Percentiles rank a stretch among this genome's conserved stretches.
These are phyloP conservation scores for Debaryomyces tyrocola DNA, from an alignment of 805 yeast genomes.

Conservation along the genomic window DNA sequence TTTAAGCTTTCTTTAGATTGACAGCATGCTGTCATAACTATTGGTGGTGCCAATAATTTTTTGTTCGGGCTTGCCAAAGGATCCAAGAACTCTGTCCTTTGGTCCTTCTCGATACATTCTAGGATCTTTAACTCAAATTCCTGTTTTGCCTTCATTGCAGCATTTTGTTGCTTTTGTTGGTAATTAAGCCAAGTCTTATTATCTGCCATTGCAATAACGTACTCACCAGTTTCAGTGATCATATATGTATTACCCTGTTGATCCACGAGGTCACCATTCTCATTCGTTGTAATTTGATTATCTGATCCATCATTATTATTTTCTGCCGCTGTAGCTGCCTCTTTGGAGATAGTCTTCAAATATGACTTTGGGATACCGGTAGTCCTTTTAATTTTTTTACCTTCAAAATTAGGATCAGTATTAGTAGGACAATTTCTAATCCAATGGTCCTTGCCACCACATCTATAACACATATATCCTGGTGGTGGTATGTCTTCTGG, in stretches of 20 bases:
- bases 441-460: constrained; percentile 94
- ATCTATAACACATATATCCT: constrained; percentile 92
- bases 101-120: constrained; percentile 29
- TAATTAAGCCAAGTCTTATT: constrained; percentile 84
- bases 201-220: constrained; percentile 95
- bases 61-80: constrained; percentile 54
- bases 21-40: constrained; percentile 82
- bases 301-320: constrained; percentile 25
- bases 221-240: constrained; percentile 93
- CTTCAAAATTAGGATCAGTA: constrained; percentile 91
- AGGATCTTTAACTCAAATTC: constrained; percentile 48
- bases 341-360: constrained; percentile 81
- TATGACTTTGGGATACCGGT: constrained; percentile 97
- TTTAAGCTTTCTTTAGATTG: constrained; percentile 54
- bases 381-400: constrained; percentile 84
- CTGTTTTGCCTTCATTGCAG: constrained; percentile 47
- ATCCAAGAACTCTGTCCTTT: constrained; percentile 53
- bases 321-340: constrained; percentile 57
- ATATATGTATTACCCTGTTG: constrained; percentile 60
- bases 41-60: constrained; percentile 64
- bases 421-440: constrained; percentile 94
- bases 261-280: constrained; percentile 45
- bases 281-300: constrained; percentile 35
- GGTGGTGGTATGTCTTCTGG: constrained; percentile 87
- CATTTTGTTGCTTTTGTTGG: constrained; percentile 65